Conservation (phyloP, 495 filamentous ascomycete species). For the Ascodesmis nigricans region DNA sequence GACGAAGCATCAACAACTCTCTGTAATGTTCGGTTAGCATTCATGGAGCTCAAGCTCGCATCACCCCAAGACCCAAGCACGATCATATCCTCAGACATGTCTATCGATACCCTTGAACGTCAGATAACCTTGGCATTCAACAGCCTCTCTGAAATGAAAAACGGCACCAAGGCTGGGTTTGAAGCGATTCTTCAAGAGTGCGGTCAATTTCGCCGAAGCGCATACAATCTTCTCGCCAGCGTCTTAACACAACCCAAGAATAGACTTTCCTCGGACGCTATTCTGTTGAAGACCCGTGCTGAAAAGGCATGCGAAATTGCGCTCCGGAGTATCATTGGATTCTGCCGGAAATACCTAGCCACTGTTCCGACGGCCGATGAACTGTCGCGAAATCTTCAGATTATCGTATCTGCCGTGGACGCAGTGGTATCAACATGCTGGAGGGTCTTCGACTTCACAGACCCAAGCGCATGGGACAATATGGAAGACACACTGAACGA, state of each 20-base stretch:
- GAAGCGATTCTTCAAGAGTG: slow-evolving; percentile 18
- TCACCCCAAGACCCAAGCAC: slow-evolving; percentile 5
- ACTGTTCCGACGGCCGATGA: slow-evolving; percentile 15
- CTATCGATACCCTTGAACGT: slow-evolving; percentile 10
- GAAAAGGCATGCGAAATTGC: slow-evolving; percentile 2
- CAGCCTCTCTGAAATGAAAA: slow-evolving; percentile 11
- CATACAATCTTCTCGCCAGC: too few species aligned
- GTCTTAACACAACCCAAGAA: too few species aligned
- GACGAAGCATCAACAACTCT: slow-evolving; percentile 12
- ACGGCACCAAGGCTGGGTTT: slow-evolving; percentile 16
- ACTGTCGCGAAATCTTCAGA: slow-evolving; percentile 8
- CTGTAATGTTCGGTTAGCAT: slow-evolving; percentile 16
- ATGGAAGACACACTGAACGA: slow-evolving; percentile 12
- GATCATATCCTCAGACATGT: slow-evolving; percentile 4
- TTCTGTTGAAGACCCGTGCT: too few species aligned
- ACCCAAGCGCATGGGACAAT: slow-evolving; percentile 11
- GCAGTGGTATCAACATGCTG: slow-evolving; percentile 14
- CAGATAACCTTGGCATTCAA: slow-evolving; percentile 12
- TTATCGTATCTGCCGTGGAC: slow-evolving; percentile 15
- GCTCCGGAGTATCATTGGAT: slow-evolving; percentile 12
- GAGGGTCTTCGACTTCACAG: slow-evolving; percentile 11
- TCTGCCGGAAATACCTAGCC: slow-evolving; percentile 19
- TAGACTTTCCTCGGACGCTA: too few species aligned
- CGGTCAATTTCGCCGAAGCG: slow-evolving; percentile 7
- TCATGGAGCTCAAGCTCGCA: slow-evolving; percentile 16